A percentile compares a stretch with the other conserved stretches of the same genome.
Evolutionary conservation across 192 early-diverging fungal species (phyloP).

Genomic region (Haplosporangium gracile): DNA sequence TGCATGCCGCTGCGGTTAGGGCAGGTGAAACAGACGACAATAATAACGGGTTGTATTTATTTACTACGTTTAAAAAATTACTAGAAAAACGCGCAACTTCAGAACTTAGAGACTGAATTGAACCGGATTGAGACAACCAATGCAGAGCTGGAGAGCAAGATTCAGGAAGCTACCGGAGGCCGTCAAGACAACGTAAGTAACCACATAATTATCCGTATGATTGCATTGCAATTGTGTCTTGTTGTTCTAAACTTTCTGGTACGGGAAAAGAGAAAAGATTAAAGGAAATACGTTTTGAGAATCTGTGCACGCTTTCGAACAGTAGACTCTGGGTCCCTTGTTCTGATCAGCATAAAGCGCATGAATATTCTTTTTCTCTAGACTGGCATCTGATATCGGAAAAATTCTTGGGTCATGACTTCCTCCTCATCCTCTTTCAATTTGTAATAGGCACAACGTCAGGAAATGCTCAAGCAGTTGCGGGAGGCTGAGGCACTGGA

Average conservation of each 20-base stretch:
- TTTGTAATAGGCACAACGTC: constrained; percentile 68
- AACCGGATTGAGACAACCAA: constrained; percentile 59
- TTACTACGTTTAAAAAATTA: constrained; percentile 8
- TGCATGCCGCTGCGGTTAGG: neutral
- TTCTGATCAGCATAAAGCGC: neutral
- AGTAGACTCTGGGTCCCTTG: neutral
- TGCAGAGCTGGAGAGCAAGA: constrained; percentile 58
- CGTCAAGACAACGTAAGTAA: constrained; percentile 75
- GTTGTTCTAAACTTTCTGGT: neutral
- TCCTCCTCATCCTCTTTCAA: neutral
- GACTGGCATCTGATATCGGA: neutral
- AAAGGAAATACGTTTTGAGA: neutral
- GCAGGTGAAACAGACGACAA: neutral
- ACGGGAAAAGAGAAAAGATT: neutral
- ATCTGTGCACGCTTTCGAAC: neutral
- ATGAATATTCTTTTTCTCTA: neutral
- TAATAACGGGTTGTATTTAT: neutral
- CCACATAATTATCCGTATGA: neutral
- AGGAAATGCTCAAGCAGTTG: constrained; percentile 63
- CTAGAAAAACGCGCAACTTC: constrained; percentile 66
- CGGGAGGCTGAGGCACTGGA: constrained; percentile 62
- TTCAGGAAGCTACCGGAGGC: constrained; percentile 66
- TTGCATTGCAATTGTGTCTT: neutral
- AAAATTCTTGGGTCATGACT: neutral
- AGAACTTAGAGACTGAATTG: constrained; percentile 64